Base-by-base conservation (phyloP, 495 filamentous ascomycete genomes). In the Penicillium angulare region DNA sequence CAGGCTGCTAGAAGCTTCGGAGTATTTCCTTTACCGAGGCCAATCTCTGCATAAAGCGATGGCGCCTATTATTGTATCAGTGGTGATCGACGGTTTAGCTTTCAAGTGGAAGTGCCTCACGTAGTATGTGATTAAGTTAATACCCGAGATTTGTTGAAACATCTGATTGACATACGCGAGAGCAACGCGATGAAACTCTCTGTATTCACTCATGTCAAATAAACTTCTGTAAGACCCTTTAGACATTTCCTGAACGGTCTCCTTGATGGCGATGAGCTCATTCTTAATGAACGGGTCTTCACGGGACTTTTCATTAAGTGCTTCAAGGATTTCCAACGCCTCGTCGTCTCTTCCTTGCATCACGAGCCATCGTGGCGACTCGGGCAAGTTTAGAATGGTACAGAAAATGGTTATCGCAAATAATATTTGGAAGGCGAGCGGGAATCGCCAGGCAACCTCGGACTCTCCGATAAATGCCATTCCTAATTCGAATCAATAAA, bases 301-400 rank as follows among this genome's bases (percentile, higher is more conserved):
- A 1, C 61, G 23, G 17, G 72, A 60, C 24, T 56, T 62, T 22
- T 69, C 65, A 31, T 65, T 65, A 3, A 75, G 61, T 56, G 80
- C 77, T 7, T 77, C 75, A 13, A 90, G 70, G 7, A 88, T 80
- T n/a, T 80, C 74, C 20, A 80, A 51, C 3, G 85, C 81, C 57
- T 88, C 85, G 3, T 83, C 76, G 32, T 83, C 74, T 3, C 75
- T 72, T 18, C 83, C 81, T 65, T 84, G 81, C 53, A 86, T 70
- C 38, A 89, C 80, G 16, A 89, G 76, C 86, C 86, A 90, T 46
- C 86, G 71, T 0, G 86, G 86, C 0, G 84, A 87, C 63, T 89
- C 86, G 3, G 86, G 87, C 15, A 88, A 68, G 43, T 75, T 71
- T 24, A 80, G 58, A 49, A 89, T 76, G 32, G 83, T 79, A 27